Base-by-base conservation (phyloP, 106 monocot genomes). In the Posidonia australis region DNA sequence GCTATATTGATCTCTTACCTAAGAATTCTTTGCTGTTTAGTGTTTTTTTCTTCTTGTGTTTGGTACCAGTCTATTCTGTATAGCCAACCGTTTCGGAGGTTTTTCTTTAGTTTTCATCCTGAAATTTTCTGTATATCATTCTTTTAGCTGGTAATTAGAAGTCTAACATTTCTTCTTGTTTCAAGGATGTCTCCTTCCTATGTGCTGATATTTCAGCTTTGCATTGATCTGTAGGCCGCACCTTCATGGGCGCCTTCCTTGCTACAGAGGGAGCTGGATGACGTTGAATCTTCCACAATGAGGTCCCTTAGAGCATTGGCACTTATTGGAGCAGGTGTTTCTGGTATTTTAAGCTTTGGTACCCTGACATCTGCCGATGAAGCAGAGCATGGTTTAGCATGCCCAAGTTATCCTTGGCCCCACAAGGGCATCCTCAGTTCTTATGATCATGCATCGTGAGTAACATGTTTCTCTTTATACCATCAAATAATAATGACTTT, bases 391-490 rank as follows among this genome's bases (percentile, higher is more conserved):
- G 91, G 91, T 16, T 70, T 92, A 17, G 70, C 74, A 46, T 82
- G 80, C 51, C 84, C 94, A 12, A 76, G 56, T 53, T 94, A 94
- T 77, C 94, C 94, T 51, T 94, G 94, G 94, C 94, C 94, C 31
- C 94, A 89, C 60, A 70, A 84, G 61, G 94, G 94, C 56, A 86
- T 94, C 42, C 83, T 93, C 51, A 93, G 89, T 58, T 89, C 89
- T 41, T 94, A 94, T 72, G 93, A 94, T 46, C 93, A 94, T 82
- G 83, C 86, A 68, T 94, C 93, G 89, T 93, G 46, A 87, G 93
- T 76, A 72, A 29, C n/a, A n/a, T n/a, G n/a, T n/a, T n/a, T n/a
- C n/a, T n/a, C n/a, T n/a, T n/a, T n/a, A n/a, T n/a, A n/a, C n/a
- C 7, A 36, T 36, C 36, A 36, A 36, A 36, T 36, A 36, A 4